phyloP scores from a whole-genome alignment of 768 basidiomycete genomes.

The Amyloporia xantha region DNA sequence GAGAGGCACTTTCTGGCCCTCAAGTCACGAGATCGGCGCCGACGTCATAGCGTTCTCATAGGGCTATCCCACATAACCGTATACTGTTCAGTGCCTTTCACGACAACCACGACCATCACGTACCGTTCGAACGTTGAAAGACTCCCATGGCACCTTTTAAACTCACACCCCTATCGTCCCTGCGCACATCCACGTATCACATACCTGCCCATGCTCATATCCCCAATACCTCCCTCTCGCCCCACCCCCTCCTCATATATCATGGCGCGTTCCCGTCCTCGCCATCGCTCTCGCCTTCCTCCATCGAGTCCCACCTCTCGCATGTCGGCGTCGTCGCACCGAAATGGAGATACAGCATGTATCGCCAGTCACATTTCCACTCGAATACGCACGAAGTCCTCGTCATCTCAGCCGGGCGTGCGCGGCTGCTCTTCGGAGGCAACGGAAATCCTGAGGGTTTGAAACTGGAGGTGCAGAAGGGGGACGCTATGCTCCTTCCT shows the following conservation, averaged over 20 bases:
- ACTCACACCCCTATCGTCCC: constrained; percentile 18
- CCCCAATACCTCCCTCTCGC: constrained; percentile 32
- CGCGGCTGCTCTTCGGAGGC: constrained; percentile 35
- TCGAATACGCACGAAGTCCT: constrained; percentile 38
- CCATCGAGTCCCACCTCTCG: constrained; percentile 30
- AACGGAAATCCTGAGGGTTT: constrained; percentile 28
- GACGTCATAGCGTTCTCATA: too few species aligned
- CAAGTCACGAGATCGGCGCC: too few species aligned
- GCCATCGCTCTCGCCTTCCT: constrained; percentile 12
- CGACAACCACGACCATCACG: too few species aligned
- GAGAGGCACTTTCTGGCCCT: too few species aligned
- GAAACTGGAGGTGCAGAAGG: constrained; percentile 25
- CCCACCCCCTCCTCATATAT: constrained; percentile 33
- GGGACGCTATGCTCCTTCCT: constrained; percentile 36
- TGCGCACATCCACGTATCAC: constrained; percentile 25
- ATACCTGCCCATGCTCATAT: constrained; percentile 28
- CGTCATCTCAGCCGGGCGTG: constrained; percentile 28
- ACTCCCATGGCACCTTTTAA: background rate
- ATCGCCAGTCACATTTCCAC: constrained; percentile 34
- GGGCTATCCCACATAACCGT: too few species aligned
- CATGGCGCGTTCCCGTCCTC: constrained; percentile 23
- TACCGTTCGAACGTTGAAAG: background rate
- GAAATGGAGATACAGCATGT: constrained; percentile 39
- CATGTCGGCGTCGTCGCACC: constrained; percentile 30
- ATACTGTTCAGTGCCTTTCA: background rate